Evolutionary conservation across 805 yeast genomes (phyloP).

Genomic region (Candida insectorum): DNA sequence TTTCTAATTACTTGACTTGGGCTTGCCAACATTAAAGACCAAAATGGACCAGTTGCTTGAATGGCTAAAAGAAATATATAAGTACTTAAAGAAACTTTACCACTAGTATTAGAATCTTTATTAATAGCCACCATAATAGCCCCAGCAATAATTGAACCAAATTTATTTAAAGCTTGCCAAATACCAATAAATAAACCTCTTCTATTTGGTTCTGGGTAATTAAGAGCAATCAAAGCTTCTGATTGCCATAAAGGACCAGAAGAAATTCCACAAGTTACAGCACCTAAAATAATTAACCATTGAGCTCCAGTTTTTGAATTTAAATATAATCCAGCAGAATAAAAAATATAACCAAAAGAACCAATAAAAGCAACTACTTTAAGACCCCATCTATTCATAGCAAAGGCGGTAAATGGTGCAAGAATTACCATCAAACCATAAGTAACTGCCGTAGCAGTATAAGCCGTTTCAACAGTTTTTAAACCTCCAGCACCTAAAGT

Average conservation of each 20-base stretch:
- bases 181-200: constrained; percentile 23
- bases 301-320: constrained; percentile 22
- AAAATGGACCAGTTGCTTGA: constrained; percentile 20
- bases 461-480: constrained; percentile 12
- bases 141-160: constrained; percentile 23
- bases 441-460: constrained; percentile 13
- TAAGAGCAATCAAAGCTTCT: constrained; percentile 23
- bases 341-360: constrained; percentile 19
- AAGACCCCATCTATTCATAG: constrained; percentile 18
- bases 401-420: constrained; percentile 16
- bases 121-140: constrained; percentile 17
- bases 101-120: constrained; percentile 8
- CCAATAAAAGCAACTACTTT: constrained; percentile 16
- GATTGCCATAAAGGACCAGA: constrained; percentile 23
- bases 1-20: constrained; percentile 23
- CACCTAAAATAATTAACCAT: constrained; percentile 19
- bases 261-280: constrained; percentile 18
- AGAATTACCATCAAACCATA: constrained; percentile 18
- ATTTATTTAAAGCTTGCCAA: constrained; percentile 20
- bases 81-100: constrained; percentile 19
- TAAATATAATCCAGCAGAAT: constrained; percentile 21
- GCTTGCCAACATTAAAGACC: constrained; percentile 16
- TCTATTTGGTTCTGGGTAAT: constrained; percentile 16
- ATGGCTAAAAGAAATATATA: constrained; percentile 19
- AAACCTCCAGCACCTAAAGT: constrained; percentile 22